phyloP scores from a whole-genome alignment of 2,329 filamentous ascomycete species.

The Tetracladium maxilliforme region DNA sequence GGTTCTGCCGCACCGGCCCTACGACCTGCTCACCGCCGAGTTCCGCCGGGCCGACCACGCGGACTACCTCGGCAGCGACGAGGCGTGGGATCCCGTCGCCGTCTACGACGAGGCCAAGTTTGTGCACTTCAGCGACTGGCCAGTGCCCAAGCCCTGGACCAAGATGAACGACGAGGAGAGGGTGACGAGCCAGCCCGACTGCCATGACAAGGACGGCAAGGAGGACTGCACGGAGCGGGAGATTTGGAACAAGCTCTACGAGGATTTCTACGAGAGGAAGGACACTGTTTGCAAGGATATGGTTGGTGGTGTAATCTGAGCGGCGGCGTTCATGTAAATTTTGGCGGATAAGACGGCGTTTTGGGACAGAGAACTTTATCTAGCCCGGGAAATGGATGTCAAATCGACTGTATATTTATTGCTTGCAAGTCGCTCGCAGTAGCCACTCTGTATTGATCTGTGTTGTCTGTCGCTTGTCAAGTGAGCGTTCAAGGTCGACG shows the following conservation, averaged over 20 bases:
- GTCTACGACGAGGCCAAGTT: slow-evolving; percentile 46
- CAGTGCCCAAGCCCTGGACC: slow-evolving; percentile 44
- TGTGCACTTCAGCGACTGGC: slow-evolving; percentile 60
- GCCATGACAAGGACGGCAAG: slow-evolving; percentile 11
- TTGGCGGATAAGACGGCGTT: too few species aligned
- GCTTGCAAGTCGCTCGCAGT: too few species aligned
- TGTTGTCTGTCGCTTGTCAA: too few species aligned
- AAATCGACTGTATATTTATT: too few species aligned
- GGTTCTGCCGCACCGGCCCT: slow-evolving; percentile 40
- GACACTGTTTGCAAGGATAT: too few species aligned
- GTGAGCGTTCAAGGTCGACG: too few species aligned
- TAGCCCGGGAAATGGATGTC: too few species aligned
- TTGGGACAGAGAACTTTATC: too few species aligned
- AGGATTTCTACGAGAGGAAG: slow-evolving; percentile 12
- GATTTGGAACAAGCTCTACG: slow-evolving; percentile 18
- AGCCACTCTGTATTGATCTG: too few species aligned
- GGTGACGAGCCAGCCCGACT: slow-evolving; percentile 15
- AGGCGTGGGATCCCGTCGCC: slow-evolving; percentile 34
- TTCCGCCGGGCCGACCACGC: slow-evolving; percentile 33
- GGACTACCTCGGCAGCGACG: slow-evolving; percentile 27
- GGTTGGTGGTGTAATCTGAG: too few species aligned
- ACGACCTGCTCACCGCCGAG: slow-evolving; percentile 37
- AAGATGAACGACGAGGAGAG: slow-evolving; percentile 9
- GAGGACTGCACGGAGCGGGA: slow-evolving; percentile 16
- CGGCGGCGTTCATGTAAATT: too few species aligned